Percentiles rank a stretch among this genome's conserved stretches.
phyloP scores from a whole-genome alignment of 306 rosid species.

The Trichosanthes truncata region DNA sequence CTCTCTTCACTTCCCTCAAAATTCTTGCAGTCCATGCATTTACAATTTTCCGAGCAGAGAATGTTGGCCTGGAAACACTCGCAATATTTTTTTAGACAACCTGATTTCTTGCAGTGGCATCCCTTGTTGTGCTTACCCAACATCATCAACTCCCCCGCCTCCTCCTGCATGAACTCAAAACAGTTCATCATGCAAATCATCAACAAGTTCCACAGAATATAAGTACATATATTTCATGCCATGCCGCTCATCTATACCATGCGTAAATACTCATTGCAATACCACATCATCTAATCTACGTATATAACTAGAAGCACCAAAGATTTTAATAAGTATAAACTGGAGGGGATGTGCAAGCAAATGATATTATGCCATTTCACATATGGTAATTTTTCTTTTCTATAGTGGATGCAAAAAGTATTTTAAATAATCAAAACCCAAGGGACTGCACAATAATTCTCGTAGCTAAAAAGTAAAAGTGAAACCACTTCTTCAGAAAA shows the following conservation, averaged over 20 bases:
- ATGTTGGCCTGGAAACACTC: conserved; percentile 99
- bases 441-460: neutral
- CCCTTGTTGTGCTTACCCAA: conserved; percentile 96
- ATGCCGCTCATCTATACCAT: neutral
- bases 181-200: neutral
- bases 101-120: conserved; percentile 97
- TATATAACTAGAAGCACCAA: neutral
- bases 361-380: neutral
- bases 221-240: neutral
- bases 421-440: neutral
- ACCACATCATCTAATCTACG: neutral
- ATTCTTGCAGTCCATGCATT: conserved; percentile 98
- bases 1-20: conserved; percentile 99
- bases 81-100: conserved; percentile 94
- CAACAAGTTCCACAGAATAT: neutral
- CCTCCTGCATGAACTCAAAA: conserved; percentile 56
- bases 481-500: neutral
- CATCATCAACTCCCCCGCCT: conserved; percentile 72
- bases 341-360: neutral
- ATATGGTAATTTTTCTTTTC: neutral
- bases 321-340: neutral
- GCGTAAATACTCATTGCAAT: neutral
- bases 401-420: neutral
- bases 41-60: conserved; percentile 98
- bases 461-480: neutral